Base-by-base conservation (phyloP, 164 flowering plant genomes). In the Houttuynia cordata region DNA sequence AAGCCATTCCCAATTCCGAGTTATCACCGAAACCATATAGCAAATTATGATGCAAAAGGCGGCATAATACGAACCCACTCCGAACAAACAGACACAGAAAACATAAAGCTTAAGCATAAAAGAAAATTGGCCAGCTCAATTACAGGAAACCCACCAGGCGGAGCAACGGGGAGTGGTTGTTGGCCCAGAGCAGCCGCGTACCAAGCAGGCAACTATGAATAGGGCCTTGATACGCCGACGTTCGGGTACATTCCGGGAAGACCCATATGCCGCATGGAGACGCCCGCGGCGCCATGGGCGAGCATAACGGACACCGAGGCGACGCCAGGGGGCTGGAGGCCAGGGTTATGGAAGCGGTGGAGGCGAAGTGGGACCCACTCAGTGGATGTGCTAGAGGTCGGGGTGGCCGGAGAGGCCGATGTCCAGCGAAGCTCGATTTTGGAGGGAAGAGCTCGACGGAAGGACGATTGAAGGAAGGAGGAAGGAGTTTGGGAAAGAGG, bases 131-230 rank as follows among this genome's bases (percentile, higher is more conserved):
- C 37, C 37, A 45, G 49, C 8, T 17, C 17, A 45, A 45, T 17
- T 14, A 12, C 24, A 59, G 59, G 47, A 62, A 69, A 87, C 98
- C 97, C 96, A 90, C 98, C 98, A 7, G 86, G 85, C 51, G 79
- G 87, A 71, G 81, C n/a, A n/a, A n/a, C n/a, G n/a, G n/a, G n/a
- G n/a, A n/a, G n/a, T n/a, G n/a, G 79, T 15, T 68, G 72, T 37
- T 62, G 24, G 17, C 57, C 57, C n/a, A 34, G 57, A 0, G 21
- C 12, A 18, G 34, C 52, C 21, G 74, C 67, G 55, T 71, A 92
- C 12, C 89, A 91, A 68, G 83, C 87, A 0, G 89, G 86, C 77
- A 81, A 64, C 15, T 76, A 82, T 60, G 74, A 65, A 30, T 67
- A 78, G 15, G 79, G 76, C 64, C 82, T 68, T 57, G 75, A 24